Evolutionary conservation across 345 rosid species (phyloP), one percentile per base, ranked within the genome.

Genomic region (Iberis pinnata): DNA sequence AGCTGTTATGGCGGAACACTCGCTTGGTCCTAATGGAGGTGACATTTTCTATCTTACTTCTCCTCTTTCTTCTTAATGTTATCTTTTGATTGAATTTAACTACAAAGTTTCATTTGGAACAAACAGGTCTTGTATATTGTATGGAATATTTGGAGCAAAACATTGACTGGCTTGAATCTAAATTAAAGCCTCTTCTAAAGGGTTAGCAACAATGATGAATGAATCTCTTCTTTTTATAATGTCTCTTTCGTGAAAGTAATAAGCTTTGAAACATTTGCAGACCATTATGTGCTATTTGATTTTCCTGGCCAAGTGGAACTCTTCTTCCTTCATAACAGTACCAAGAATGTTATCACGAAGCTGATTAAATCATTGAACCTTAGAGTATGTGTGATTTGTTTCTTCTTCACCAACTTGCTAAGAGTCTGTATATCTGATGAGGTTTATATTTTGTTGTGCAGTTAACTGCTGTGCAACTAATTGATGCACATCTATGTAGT

Each of bases 21-120:
- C 95, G 14, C 95, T 92, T 52, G 97, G 97, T 38, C 99, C 99
- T 18, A 85, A 85, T 63, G 99, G 97, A 80, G 99, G 97, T 84
- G 12, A 56, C 24, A 0, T 35, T 32, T 19, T 7, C 15, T 8
- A n/a, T 50, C 47, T 18, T 50, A 7, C 19, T 18, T 18, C 12
- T 43, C 47, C 14, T 43, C 42, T 45, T 8, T 35, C 17, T 22
- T 24, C 47, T 15, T 22, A 22, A 1, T 9, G 10, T 29, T 35
- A 33, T 18, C 3, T 54, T 10, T 31, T 43, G 10, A 14, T 3
- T 44, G 16, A 41, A 50, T 32, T 13, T 14, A 56, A 32, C 24
- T 1, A 48, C 3, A 56, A 10, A 40, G 3, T 56, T 25, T 55
- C 2, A 54, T 22, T 44, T 20, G 12, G 43, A 42, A n/a, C n/a